phyloP scores from a whole-genome alignment of 345 rosid species.

The Dovyalis caffra region DNA sequence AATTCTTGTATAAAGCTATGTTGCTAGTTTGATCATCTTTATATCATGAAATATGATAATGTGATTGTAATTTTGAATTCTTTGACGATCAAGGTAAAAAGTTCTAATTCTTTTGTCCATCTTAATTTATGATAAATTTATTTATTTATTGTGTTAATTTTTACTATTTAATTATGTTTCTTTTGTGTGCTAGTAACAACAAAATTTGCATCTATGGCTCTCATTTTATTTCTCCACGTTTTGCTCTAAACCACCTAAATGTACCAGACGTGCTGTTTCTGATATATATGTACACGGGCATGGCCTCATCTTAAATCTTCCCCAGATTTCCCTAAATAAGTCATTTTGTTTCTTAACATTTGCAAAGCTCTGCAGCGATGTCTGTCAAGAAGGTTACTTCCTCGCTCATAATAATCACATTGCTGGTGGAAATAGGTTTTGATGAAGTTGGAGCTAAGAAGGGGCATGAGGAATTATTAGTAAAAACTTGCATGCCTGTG shows the following conservation, averaged over 20 bases:
- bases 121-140: too few relatives aligned
- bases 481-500: slow-evolving; percentile 7
- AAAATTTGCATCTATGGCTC: background rate
- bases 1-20: too few relatives aligned
- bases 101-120: too few relatives aligned
- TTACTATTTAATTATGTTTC: too few relatives aligned
- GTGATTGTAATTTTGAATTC: too few relatives aligned
- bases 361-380: background rate
- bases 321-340: background rate
- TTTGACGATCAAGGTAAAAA: too few relatives aligned
- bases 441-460: background rate
- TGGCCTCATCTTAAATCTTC: background rate
- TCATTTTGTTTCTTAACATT: background rate
- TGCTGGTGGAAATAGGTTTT: background rate
- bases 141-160: too few relatives aligned
- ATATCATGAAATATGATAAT: too few relatives aligned
- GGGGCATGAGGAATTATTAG: background rate
- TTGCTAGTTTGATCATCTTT: too few relatives aligned
- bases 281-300: too few relatives aligned
- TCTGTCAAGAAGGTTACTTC: background rate
- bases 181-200: too few relatives aligned
- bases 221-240: background rate
- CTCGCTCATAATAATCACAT: background rate
- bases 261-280: too few relatives aligned
- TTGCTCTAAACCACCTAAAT: background rate